Base-by-base conservation (phyloP, 208 protist species). In the Leishmania guyanensis region DNA sequence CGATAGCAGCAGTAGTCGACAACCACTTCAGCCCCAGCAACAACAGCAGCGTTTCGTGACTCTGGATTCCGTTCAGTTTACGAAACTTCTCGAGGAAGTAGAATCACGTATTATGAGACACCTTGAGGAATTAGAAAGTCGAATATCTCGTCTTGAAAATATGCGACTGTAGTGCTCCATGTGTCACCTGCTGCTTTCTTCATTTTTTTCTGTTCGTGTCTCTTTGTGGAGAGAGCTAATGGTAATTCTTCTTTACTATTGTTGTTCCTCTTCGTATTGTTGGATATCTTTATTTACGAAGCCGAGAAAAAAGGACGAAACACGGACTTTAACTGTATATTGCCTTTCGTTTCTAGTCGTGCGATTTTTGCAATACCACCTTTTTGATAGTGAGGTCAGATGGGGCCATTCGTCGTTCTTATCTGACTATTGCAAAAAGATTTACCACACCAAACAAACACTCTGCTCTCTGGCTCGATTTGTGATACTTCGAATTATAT, bases 21-120 rank as follows among this genome's bases (percentile, higher is more conserved):
- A 89, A 65, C 85, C 80, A 16, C 29, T 82, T 72, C 88, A 89
- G 36, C 88, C 86, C 20, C 78, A 85, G 64, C 82, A 83, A 76
- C 78, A 39, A 39, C 69, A 75, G 54, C 83, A 85, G 64, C 77
- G 50, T 26, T 51, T 43, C 3, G 48, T 62, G 16, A 58, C 79
- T 26, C 33, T 50, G 3, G 62, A 66, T 22, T 6, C 88, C 12
- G 17, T 50, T 16, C 85, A 92, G 20, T 29, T 92, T 5, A 72
- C 80, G 5, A 84, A 86, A 50, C 10, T 89, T 29, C 20, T 92
- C 16, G 80, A 85, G 58, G 72, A 89, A 4, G 36, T 92, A 62
- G 83, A 90, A 64, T 48, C 66, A n/a, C 43, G 75, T n/a, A 83
- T 90, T 26, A 78, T 83, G 65, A 65, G 60, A 29, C 79, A 85